These are phyloP conservation scores for Fusarium decemcellulare DNA, from an alignment of 2,329 filamentous ascomycete species.

Conservation along the genomic window DNA sequence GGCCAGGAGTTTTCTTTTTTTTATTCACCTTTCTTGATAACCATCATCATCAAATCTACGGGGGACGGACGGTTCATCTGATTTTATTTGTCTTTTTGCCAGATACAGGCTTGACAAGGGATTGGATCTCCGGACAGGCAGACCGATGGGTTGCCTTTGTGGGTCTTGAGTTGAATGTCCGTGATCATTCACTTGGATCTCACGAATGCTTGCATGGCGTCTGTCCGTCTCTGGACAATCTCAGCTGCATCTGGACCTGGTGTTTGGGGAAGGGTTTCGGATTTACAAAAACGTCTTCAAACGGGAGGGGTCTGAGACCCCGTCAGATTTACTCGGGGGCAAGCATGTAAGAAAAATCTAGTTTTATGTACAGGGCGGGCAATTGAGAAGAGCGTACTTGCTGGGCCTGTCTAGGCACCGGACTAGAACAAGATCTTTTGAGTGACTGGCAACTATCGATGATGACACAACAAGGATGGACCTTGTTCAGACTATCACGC, in stretches of 20 bases:
- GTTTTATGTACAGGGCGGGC: conserved; percentile 34
- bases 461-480: too few relatives aligned
- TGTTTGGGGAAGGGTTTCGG: conserved; percentile 37
- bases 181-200: conserved; percentile 2
- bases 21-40: conserved; percentile 29
- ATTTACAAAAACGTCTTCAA: conserved; percentile 36
- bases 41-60: conserved; percentile 21
- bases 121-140: not conserved
- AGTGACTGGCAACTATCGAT: conserved; percentile 5
- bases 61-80: conserved; percentile 31
- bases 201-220: not conserved
- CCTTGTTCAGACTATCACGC: too few relatives aligned
- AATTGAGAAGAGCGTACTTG: conserved; percentile 28
- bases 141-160: not conserved
- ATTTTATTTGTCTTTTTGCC: conserved; percentile 27
- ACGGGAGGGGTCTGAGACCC: conserved; percentile 20
- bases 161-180: not conserved
- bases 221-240: not conserved
- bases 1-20: conserved; percentile 46
- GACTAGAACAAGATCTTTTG: not conserved
- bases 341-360: conserved; percentile 33
- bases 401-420: conserved; percentile 21
- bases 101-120: conserved; percentile 6
- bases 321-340: conserved; percentile 16
- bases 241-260: conserved; percentile 21